These are phyloP conservation scores for Triticum dicoccoides DNA, from an alignment of 176 grass and related monocot species.

Conservation along the genomic window DNA sequence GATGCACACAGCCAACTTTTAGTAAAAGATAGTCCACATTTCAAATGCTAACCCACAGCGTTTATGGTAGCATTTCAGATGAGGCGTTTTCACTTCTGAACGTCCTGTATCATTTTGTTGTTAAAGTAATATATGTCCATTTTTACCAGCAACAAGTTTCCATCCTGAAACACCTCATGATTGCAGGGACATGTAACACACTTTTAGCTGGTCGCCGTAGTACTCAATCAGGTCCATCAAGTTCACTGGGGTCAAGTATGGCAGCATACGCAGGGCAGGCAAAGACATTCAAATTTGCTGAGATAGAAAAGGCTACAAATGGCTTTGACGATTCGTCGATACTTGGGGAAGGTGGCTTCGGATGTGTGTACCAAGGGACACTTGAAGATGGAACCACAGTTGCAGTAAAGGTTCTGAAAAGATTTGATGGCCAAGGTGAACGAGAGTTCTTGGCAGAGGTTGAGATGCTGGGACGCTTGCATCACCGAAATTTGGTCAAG, in stretches of 20 bases:
- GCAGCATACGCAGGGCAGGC: conserved; percentile 71
- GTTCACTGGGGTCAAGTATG: conserved; percentile 70
- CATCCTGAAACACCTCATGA: conserved; percentile 19
- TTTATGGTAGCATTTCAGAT: background rate
- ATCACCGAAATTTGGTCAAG: conserved; percentile 96
- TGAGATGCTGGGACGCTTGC: conserved; percentile 96
- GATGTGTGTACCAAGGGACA: conserved; percentile 77
- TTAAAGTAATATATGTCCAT: background rate
- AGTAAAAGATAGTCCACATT: background rate
- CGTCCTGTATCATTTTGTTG: background rate
- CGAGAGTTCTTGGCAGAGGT: conserved; percentile 93
- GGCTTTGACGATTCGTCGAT: conserved; percentile 66
- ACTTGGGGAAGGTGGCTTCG: conserved; percentile 95
- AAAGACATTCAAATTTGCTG: conserved; percentile 66
- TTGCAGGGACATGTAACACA: conserved; percentile 59
- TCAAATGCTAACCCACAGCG: background rate
- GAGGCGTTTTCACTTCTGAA: background rate
- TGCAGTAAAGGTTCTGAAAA: conserved; percentile 95
- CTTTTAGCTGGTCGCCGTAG: conserved; percentile 57
- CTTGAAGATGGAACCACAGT: conserved; percentile 74
- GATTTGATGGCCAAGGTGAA: conserved; percentile 75
- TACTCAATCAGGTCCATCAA: conserved; percentile 69
- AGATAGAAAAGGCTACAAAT: conserved; percentile 86
- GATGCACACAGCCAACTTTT: no score
- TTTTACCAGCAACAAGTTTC: background rate